Conservation (phyloP, 352 stramenopile genomes). For the Phytophthora capsici region DNA sequence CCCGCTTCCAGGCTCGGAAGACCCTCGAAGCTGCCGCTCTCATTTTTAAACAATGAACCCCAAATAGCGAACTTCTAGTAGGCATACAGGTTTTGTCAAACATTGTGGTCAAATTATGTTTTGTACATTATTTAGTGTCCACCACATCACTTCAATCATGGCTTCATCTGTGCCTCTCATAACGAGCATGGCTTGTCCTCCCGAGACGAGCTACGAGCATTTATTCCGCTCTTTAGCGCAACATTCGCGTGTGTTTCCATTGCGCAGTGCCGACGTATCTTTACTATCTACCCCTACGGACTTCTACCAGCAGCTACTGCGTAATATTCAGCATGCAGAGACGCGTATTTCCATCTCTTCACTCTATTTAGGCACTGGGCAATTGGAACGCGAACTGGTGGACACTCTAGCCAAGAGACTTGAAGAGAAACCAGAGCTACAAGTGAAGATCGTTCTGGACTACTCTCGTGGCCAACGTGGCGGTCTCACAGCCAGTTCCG, state of each 20-base stretch:
- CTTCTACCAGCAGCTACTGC: conserved; percentile 72
- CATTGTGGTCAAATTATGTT: too few relatives aligned
- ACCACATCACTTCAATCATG: background rate
- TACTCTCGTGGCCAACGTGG: conserved; percentile 73
- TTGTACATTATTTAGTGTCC: too few relatives aligned
- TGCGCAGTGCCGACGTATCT: conserved; percentile 55
- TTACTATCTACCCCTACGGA: conserved; percentile 55
- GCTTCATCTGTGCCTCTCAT: background rate
- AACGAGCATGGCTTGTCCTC: background rate
- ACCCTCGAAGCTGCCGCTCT: background rate
- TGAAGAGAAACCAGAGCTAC: conserved; percentile 44
- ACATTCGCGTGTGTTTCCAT: conserved; percentile 67
- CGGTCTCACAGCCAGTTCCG: conserved; percentile 50
- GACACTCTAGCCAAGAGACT: conserved; percentile 47
- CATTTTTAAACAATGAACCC: too few relatives aligned
- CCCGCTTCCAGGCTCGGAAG: background rate
- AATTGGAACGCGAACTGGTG: conserved; percentile 58
- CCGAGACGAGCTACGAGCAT: conserved; percentile 42
- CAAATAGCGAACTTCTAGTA: too few relatives aligned
- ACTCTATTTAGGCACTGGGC: conserved; percentile 74
- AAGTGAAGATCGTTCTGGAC: conserved; percentile 76
- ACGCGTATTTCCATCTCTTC: conserved; percentile 68
- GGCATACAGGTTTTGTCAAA: too few relatives aligned
- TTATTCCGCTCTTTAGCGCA: conserved; percentile 59
- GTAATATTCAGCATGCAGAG: conserved; percentile 60